These are phyloP conservation scores for Starmerella vitae DNA, from an alignment of 805 yeast genomes.

Conservation along the genomic window DNA sequence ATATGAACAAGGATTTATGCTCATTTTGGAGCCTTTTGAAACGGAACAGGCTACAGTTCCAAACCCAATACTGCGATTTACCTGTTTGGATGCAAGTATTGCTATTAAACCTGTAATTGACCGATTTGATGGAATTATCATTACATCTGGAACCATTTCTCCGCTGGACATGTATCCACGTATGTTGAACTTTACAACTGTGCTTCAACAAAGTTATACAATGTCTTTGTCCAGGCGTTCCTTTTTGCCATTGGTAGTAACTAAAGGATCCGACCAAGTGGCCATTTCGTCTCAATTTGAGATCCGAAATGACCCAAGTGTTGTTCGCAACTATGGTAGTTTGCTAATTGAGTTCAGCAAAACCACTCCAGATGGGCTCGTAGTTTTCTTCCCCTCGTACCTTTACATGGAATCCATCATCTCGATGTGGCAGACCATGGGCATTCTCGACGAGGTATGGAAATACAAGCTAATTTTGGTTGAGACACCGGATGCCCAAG, in stretches of 20 bases:
- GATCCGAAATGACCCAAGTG: conserved; percentile 94
- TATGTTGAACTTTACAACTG: conserved; percentile 88
- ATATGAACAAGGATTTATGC: conserved; percentile 81
- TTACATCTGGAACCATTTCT: conserved; percentile 95
- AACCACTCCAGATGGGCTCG: conserved; percentile 95
- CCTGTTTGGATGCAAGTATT: conserved; percentile 94
- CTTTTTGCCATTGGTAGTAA: conserved; percentile 86
- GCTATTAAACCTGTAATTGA: conserved; percentile 97
- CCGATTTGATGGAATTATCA: conserved; percentile 77
- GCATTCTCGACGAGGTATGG: conserved; percentile 96
- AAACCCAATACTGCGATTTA: conserved; percentile 82
- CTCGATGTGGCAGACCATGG: conserved; percentile 98
- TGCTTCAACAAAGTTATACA: conserved; percentile 84
- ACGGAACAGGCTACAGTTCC: conserved; percentile 93
- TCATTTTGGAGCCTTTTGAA: conserved; percentile 91
- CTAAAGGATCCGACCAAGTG: conserved; percentile 97
- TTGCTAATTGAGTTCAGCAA: conserved; percentile 83
- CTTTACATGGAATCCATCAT: conserved; percentile 96
- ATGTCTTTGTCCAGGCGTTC: conserved; percentile 91
- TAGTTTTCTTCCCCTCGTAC: conserved; percentile 94
- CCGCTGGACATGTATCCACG: conserved; percentile 98
- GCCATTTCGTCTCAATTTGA: conserved; percentile 93
- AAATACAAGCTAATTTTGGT: conserved; percentile 87
- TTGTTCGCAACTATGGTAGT: conserved; percentile 92
- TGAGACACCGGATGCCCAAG: conserved; percentile 98